These are phyloP conservation scores for Kwoniella sp. DNA, from an alignment of 768 basidiomycete species.

Conservation along the genomic window DNA sequence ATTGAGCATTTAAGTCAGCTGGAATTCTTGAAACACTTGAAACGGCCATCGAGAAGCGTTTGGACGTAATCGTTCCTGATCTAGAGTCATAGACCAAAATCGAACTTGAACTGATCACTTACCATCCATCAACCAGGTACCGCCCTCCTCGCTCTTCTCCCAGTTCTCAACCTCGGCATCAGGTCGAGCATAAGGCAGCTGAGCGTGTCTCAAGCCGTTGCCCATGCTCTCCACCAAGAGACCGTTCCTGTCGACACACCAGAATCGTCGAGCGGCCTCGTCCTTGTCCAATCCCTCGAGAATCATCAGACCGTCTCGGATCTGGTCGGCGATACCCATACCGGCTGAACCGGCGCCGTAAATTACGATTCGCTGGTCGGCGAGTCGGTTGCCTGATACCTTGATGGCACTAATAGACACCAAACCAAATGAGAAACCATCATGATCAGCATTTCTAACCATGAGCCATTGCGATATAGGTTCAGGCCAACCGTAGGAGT, in stretches of 20 bases:
- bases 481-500: too few species aligned
- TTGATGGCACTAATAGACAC: constrained; percentile 36
- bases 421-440: background rate
- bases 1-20: background rate
- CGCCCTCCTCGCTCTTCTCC: constrained; percentile 47
- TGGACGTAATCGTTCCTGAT: too few species aligned
- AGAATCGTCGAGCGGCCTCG: constrained; percentile 72
- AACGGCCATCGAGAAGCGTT: too few species aligned
- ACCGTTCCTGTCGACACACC: constrained; percentile 71
- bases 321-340: constrained; percentile 67
- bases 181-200: constrained; percentile 57
- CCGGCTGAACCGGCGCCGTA: constrained; percentile 78
- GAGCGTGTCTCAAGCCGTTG: constrained; percentile 55
- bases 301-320: constrained; percentile 73
- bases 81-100: too few species aligned
- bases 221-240: constrained; percentile 64
- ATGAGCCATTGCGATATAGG: too few species aligned
- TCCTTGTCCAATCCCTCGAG: constrained; percentile 60
- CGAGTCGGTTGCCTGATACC: constrained; percentile 58
- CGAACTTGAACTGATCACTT: constrained; percentile 55
- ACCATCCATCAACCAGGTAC: constrained; percentile 57
- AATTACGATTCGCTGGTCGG: constrained; percentile 75
- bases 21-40: too few species aligned
- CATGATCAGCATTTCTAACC: background rate
- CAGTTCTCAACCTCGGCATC: constrained; percentile 54